Base-by-base conservation (phyloP, 78 protist genomes). In the Salpingoeca rosetta region DNA sequence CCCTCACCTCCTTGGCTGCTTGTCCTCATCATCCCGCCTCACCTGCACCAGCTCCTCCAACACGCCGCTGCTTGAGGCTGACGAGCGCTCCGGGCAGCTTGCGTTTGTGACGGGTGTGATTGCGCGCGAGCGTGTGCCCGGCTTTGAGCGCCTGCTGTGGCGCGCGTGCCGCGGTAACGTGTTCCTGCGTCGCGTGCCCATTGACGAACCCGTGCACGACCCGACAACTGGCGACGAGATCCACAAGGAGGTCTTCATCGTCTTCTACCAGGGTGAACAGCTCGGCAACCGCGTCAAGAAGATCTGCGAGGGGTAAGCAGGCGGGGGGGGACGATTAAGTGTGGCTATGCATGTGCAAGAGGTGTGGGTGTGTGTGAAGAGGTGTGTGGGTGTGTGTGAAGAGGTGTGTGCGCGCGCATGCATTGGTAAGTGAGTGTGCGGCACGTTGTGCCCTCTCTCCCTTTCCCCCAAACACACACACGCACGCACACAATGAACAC, bases 81-180 rank as follows among this genome's bases (percentile, higher is more conserved):
- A 37, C 12, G 57, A 35, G 57, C 44, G 65, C 65, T 51, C 65
- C 17, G 65, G 65, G 31, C 65, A 51, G 65, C 65, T 51, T 7
- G 65, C 31, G 31, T 92, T 87, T 83, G 86, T 90, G 28, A 85
- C 93, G 38, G 97, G 96, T n/a, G 90, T 93, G 26, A 77, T 93
- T 75, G 80, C 43, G 26, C 84, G 89, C 27, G 90, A 82, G 37
- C 76, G 84, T 37, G 65, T 89, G 44, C 82, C 57, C 74, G 78
- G 56, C 41, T 92, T 94, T 84, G 94, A 94, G 87, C 88, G 98
- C 38, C 83, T 93, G 41, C 78, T 94, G 72, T 94, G 91, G 92
- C 91, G 98, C 76, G 94, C 94, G 35, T 88, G 91, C 10, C 89
- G 97, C 38, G 98, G 98, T 38, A 96, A 96, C 91, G 86, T 90